Base-by-base conservation (phyloP, 441 rosid species). In the Populus hybrid region DNA sequence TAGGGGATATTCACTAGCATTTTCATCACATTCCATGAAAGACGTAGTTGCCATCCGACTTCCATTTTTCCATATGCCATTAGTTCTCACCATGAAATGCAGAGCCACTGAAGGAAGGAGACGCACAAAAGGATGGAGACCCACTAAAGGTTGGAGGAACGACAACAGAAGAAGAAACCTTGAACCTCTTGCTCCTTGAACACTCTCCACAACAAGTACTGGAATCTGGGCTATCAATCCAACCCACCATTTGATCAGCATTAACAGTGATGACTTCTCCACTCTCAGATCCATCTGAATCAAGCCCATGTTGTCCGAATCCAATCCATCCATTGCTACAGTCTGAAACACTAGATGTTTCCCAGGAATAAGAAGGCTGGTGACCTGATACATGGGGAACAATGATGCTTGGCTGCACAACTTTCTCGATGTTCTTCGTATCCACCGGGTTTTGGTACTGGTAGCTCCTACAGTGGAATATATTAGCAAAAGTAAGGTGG, bases 321-420 rank as follows among this genome's bases (percentile, higher is more conserved):
- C 91, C 88, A 26, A 77, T 34, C 91, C 90, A 85, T 76, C 87
- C 90, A n/a, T 73, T 87, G 81, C 91, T 88, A 69, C 89, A 78
- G 59, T 88, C 90, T 10, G 90, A 88, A 76, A 88, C 75, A 68
- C 89, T 87, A 0, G 90, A 84, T 59, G 83, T 88, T 57, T 88
- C 89, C 94, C 90, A 89, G 12, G 85, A 88, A 12, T 4, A 46
- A 50, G 80, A 73, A 2, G 73, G 79, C 57, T 79, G 32, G 2
- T 71, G 46, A 7, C 42, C 82, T 1, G 68, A 75, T 28, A 64
- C 77, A 24, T 75, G 87, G 0, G 92, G 92, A 38, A 91, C 90
- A 16, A 88, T 81, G 69, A 91, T 86, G 79, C 92, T 89, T 2
- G 93, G 95, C 70, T 89, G 92, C 82, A 89, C 95, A 35, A 81